Conservation (phyloP, 2,329 filamentous ascomycete species). For the Myrmaecium sp. region DNA sequence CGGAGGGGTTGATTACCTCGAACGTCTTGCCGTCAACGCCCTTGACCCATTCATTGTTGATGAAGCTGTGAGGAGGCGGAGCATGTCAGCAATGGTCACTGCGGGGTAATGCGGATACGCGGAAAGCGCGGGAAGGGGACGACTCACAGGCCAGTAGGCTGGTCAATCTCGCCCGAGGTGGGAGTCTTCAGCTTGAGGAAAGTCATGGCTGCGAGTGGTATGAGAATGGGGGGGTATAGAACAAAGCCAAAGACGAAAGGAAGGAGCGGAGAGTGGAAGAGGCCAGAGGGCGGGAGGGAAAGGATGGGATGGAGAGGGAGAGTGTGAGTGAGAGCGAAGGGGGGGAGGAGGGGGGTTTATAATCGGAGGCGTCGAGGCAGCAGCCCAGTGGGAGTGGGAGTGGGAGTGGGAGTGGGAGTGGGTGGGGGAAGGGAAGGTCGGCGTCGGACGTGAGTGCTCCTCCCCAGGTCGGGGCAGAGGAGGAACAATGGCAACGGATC, state of each 20-base stretch:
- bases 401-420: conserved; percentile 16
- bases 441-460: too few relatives aligned
- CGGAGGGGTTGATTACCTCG: conserved; percentile 78
- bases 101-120: not conserved
- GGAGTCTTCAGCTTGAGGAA: conserved; percentile 52
- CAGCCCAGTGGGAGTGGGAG: conserved; percentile 7
- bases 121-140: conserved; percentile 1
- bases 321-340: conserved; percentile 2
- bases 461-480: too few relatives aligned
- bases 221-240: conserved; percentile 11
- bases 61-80: conserved; percentile 42
- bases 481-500: too few relatives aligned
- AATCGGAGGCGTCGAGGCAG: conserved; percentile 7
- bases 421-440: too few relatives aligned
- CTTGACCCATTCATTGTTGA: conserved; percentile 84
- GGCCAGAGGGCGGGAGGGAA: conserved; percentile 6
- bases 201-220: conserved; percentile 24
- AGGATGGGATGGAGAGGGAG: conserved; percentile 3
- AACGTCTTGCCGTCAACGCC: conserved; percentile 76
- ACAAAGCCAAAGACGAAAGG: conserved; percentile 1
- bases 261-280: too few relatives aligned
- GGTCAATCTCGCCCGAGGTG: conserved; percentile 39
- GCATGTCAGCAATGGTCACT: conserved; percentile 11
- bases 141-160: conserved; percentile 37
- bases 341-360: conserved; percentile 6